A percentile compares a stretch with the other conserved stretches of the same genome.
phyloP scores from a whole-genome alignment of 305 asterid species.

The Fraxinus xanthoxyloides region DNA sequence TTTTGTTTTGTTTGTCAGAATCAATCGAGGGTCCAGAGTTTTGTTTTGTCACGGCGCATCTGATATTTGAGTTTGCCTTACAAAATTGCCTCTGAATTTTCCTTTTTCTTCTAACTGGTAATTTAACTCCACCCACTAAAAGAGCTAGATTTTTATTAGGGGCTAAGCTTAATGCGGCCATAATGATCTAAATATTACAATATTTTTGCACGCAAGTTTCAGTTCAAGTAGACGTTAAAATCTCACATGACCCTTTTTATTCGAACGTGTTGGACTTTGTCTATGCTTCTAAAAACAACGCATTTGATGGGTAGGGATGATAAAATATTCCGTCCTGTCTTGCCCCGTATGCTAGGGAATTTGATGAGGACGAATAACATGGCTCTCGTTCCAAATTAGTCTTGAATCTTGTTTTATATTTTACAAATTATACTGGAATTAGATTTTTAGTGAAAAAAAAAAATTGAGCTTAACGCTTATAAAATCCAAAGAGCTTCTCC shows the following conservation, averaged over 20 bases:
- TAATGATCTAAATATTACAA: background rate
- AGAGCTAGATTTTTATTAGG: background rate
- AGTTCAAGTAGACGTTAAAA: background rate
- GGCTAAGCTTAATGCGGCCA: background rate
- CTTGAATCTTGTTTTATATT: background rate
- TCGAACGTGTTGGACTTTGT: background rate
- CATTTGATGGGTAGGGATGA: background rate
- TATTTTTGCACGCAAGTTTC: background rate
- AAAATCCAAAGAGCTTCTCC: conserved; percentile 45
- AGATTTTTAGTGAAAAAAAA: background rate
- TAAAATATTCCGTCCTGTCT: background rate
- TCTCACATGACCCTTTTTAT: background rate
- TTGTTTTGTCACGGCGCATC: background rate
- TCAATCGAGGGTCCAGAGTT: background rate
- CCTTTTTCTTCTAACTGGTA: background rate
- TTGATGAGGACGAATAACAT: background rate
- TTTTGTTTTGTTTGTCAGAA: conserved; percentile 13
- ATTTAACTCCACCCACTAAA: background rate
- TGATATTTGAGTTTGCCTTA: background rate
- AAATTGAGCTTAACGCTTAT: background rate
- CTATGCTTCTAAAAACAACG: background rate
- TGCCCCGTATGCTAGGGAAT: background rate
- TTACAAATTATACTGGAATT: background rate
- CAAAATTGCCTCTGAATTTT: background rate
- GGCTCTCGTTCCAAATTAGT: background rate